Evolutionary conservation across 2,329 filamentous ascomycete species (phyloP).

Genomic region (Fusarium tuaranense): DNA sequence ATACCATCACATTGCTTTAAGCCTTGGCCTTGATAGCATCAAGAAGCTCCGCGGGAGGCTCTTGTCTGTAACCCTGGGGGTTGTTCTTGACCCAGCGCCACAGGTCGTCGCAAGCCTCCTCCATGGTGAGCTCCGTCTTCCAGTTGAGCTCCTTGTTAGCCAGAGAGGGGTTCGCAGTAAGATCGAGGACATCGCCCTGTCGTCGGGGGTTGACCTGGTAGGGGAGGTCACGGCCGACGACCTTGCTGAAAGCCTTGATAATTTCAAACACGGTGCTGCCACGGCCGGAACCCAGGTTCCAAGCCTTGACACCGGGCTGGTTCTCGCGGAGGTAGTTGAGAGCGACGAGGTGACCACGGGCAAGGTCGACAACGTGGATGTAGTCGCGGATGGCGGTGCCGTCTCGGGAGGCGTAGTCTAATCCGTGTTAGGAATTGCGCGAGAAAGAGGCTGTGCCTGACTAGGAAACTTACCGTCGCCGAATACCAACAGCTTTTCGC

Average conservation of each 20-base stretch:
- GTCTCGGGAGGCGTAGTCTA: constrained; percentile 91
- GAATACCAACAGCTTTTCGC: constrained; percentile 94
- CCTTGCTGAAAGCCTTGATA: constrained; percentile 90
- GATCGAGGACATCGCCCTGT: constrained; percentile 90
- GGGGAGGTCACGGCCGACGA: constrained; percentile 85
- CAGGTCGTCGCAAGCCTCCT: constrained; percentile 92
- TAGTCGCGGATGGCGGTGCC: constrained; percentile 97
- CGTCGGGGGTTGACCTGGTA: constrained; percentile 89
- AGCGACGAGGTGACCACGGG: constrained; percentile 86
- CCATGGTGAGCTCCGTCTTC: constrained; percentile 91
- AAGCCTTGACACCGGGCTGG: constrained; percentile 90
- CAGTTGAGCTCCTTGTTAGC: constrained; percentile 92
- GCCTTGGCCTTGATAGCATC: constrained; percentile 66
- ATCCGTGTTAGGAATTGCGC: constrained; percentile 32
- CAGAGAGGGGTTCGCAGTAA: constrained; percentile 89
- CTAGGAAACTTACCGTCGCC: constrained; percentile 77
- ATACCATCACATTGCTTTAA: constrained; percentile 30
- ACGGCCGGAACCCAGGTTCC: constrained; percentile 95
- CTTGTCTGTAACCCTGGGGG: constrained; percentile 92
- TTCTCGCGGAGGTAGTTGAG: constrained; percentile 89
- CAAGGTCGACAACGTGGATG: constrained; percentile 94
- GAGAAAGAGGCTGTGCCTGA: not conserved
- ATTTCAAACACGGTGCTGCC: constrained; percentile 98
- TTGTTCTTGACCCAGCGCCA: constrained; percentile 99
- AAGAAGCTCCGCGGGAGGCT: constrained; percentile 86